Evolutionary conservation across 2,329 filamentous ascomycete genomes (phyloP).

Genomic region (Venturia aucupariae): DNA sequence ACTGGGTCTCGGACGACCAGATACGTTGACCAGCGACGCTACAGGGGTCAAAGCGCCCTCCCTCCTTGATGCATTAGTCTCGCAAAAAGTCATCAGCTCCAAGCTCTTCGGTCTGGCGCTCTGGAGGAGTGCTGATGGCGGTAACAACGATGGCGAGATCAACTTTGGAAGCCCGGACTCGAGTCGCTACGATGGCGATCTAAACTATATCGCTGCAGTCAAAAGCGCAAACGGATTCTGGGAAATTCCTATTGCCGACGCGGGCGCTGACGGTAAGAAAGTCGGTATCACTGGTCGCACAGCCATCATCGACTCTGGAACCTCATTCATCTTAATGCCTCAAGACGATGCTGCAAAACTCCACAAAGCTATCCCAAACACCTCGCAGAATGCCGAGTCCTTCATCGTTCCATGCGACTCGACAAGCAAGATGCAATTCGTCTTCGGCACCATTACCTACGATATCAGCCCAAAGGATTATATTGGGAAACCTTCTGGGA

Average conservation of each 20-base stretch:
- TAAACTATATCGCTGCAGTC: slow-evolving; percentile 54
- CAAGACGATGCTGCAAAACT: slow-evolving; percentile 55
- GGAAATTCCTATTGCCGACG: slow-evolving; percentile 62
- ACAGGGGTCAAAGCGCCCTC: slow-evolving; percentile 46
- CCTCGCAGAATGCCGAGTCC: slow-evolving; percentile 47
- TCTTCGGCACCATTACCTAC: slow-evolving; percentile 60
- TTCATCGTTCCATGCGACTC: slow-evolving; percentile 68
- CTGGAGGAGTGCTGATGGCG: slow-evolving; percentile 54
- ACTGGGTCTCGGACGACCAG: slow-evolving; percentile 49
- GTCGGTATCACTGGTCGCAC: slow-evolving; percentile 41
- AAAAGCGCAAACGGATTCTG: slow-evolving; percentile 51
- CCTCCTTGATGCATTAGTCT: slow-evolving; percentile 54
- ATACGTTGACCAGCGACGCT: slow-evolving; percentile 19
- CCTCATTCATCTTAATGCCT: slow-evolving; percentile 69
- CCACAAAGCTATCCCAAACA: slow-evolving; percentile 58
- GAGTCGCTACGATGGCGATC: slow-evolving; percentile 56
- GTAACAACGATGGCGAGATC: slow-evolving; percentile 60
- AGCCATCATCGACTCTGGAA: slow-evolving; percentile 77
- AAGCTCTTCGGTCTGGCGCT: slow-evolving; percentile 67
- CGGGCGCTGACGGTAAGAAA: slow-evolving; percentile 50
- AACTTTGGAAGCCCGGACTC: slow-evolving; percentile 64
- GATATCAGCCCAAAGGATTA: slow-evolving; percentile 63
- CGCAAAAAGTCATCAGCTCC: slow-evolving; percentile 47
- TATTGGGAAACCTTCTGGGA: slow-evolving; percentile 37
- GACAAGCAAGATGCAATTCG: slow-evolving; percentile 50